A percentile compares a stretch with the other conserved stretches of the same genome.
These are phyloP conservation scores for Ogataea haglerorum DNA, from an alignment of 805 yeast species.

Conservation along the genomic window DNA sequence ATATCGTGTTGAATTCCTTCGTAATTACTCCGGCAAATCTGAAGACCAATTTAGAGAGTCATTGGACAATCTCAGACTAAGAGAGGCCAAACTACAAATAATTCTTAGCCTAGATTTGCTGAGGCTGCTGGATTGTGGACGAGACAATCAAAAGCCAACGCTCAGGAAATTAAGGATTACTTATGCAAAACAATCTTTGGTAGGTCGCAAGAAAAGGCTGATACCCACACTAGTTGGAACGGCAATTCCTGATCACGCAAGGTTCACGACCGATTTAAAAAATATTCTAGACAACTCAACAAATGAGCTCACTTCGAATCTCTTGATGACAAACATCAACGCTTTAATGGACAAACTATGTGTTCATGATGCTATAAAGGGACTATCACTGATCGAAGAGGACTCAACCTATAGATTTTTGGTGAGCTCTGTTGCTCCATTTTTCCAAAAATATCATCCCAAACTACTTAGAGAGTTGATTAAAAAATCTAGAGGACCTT, in stretches of 20 bases:
- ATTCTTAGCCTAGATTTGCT: slow-evolving; percentile 28
- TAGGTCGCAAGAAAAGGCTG: slow-evolving; percentile 31
- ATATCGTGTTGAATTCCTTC: slow-evolving; percentile 6
- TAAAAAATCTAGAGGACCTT: slow-evolving; percentile 30
- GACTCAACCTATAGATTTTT: slow-evolving; percentile 29
- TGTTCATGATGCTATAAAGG: slow-evolving; percentile 33
- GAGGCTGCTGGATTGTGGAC: slow-evolving; percentile 13
- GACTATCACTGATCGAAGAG: slow-evolving; percentile 24
- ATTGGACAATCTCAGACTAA: slow-evolving; percentile 16
- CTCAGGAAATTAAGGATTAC: not conserved
- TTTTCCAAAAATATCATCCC: slow-evolving; percentile 26
- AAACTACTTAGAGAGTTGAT: slow-evolving; percentile 27
- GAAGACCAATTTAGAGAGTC: slow-evolving; percentile 14
- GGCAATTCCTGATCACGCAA: slow-evolving; percentile 19
- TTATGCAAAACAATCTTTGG: slow-evolving; percentile 12
- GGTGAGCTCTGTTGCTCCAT: slow-evolving; percentile 29
- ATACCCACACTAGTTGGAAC: slow-evolving; percentile 35
- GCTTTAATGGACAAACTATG: slow-evolving; percentile 31
- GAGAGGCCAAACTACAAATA: slow-evolving; percentile 32
- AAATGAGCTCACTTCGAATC: not conserved
- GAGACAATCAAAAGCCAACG: not conserved
- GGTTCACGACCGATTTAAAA: slow-evolving; percentile 30
- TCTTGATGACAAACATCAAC: slow-evolving; percentile 11
- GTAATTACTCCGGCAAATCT: not conserved
- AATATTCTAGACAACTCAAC: not conserved